These are phyloP conservation scores for Tetracentron sinense DNA, from an alignment of 164 flowering plant genomes.

Conservation along the genomic window DNA sequence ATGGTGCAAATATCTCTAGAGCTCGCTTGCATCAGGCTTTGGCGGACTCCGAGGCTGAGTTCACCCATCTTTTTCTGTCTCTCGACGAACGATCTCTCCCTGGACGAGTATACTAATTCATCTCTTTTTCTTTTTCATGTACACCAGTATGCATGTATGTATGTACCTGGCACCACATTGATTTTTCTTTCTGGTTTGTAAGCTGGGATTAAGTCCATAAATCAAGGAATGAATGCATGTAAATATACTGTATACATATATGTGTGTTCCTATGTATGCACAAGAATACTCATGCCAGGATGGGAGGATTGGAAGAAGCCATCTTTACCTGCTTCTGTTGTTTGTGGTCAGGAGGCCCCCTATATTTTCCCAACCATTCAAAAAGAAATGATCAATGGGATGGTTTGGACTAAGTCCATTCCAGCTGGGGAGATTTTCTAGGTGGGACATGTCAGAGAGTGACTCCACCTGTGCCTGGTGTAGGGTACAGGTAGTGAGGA, in stretches of 20 bases:
- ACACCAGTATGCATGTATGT: not conserved
- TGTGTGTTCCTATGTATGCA: not conserved
- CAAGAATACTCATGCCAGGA: not conserved
- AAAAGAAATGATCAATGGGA: not conserved
- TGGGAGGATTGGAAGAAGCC: not conserved
- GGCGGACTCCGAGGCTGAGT: slow-evolving; percentile 83
- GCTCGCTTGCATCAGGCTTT: slow-evolving; percentile 78
- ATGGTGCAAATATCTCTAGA: slow-evolving; percentile 66
- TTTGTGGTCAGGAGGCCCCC: not conserved
- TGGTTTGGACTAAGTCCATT: not conserved
- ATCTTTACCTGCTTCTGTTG: not conserved
- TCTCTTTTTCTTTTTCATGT: not conserved
- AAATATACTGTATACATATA: too few species aligned
- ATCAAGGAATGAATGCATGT: not conserved
- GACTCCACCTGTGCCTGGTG: too few species aligned
- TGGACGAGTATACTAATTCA: slow-evolving; percentile 47
- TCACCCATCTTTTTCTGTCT: slow-evolving; percentile 68
- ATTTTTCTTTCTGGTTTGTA: too few species aligned
- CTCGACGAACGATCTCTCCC: slow-evolving; percentile 86
- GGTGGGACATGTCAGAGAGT: too few species aligned
- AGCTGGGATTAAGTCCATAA: too few species aligned
- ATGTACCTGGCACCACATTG: not conserved
- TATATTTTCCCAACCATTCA: not conserved
- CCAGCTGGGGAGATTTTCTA: too few species aligned
- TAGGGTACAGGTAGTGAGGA: not conserved